A percentile compares a stretch with the other conserved stretches of the same genome.
These are phyloP conservation scores for Amyloporia xantha DNA, from an alignment of 768 basidiomycete genomes.

Conservation along the genomic window DNA sequence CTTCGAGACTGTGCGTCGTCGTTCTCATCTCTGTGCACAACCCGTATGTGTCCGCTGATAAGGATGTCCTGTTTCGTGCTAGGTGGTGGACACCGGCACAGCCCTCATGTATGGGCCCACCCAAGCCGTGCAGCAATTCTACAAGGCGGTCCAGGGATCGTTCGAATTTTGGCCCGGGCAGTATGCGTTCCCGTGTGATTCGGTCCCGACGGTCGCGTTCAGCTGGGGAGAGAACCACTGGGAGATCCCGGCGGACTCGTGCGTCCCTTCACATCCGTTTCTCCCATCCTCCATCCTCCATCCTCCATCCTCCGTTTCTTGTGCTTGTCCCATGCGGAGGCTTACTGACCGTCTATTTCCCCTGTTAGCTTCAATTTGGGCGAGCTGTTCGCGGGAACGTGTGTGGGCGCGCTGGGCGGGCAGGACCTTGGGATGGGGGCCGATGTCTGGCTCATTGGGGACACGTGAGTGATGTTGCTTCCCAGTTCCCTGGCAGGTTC, in stretches of 20 bases:
- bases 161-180: constrained; percentile 7
- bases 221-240: constrained; percentile 15
- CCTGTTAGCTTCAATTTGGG: constrained; percentile 10
- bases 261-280: background rate
- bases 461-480: constrained; percentile 7
- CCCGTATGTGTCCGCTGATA: background rate
- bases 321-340: background rate
- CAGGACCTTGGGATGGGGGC: constrained; percentile 11
- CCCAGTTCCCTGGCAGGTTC: too few relatives aligned
- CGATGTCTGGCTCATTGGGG: constrained; percentile 12
- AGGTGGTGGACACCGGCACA: constrained; percentile 22
- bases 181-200: constrained; percentile 13
- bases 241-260: constrained; percentile 11
- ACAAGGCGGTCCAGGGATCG: constrained; percentile 21
- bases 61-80: background rate
- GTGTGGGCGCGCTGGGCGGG: constrained; percentile 9
- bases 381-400: constrained; percentile 2
- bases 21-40: background rate
- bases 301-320: background rate
- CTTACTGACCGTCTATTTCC: background rate
- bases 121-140: constrained; percentile 18
- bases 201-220: constrained; percentile 11
- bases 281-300: too few relatives aligned
- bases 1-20: constrained; percentile 13
- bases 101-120: constrained; percentile 22